A percentile compares a stretch with the other conserved stretches of the same genome.
These are phyloP conservation scores for Boletus eberwhitei DNA, from an alignment of 768 basidiomycete genomes.

Conservation along the genomic window DNA sequence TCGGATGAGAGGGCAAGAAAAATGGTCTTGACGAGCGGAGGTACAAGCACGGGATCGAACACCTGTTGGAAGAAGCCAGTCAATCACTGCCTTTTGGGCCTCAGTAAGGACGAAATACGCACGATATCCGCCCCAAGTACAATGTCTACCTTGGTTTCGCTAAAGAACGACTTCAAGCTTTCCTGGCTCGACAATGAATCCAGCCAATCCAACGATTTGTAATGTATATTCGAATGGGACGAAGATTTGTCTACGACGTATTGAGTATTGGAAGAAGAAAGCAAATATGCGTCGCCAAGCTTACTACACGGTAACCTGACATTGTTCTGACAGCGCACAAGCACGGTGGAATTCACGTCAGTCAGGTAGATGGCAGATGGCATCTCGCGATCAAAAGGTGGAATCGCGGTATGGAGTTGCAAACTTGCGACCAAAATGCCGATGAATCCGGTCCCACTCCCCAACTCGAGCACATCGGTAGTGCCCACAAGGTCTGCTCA, in stretches of 20 bases:
- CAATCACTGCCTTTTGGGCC: background rate
- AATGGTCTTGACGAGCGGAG: constrained; percentile 52
- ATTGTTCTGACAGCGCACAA: constrained; percentile 59
- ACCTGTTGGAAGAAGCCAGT: constrained; percentile 42
- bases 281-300: constrained; percentile 19
- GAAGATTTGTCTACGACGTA: constrained; percentile 50
- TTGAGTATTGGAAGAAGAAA: background rate
- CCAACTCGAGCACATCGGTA: constrained; percentile 64
- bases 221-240: constrained; percentile 43
- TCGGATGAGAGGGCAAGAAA: constrained; percentile 26
- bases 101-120: constrained; percentile 10
- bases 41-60: constrained; percentile 62
- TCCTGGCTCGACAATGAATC: constrained; percentile 43
- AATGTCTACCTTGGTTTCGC: constrained; percentile 47
- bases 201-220: constrained; percentile 61
- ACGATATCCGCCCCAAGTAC: constrained; percentile 74
- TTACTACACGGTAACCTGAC: constrained; percentile 64
- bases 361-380: constrained; percentile 47
- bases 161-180: constrained; percentile 28
- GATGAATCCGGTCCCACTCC: constrained; percentile 74
- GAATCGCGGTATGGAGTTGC: constrained; percentile 34
- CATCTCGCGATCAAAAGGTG: background rate
- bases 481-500: constrained; percentile 11
- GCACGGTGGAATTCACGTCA: constrained; percentile 62
- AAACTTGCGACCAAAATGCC: constrained; percentile 59